Conservation (phyloP, 1,139 yeast genomes). For the Meyerozyma smithsonii region DNA sequence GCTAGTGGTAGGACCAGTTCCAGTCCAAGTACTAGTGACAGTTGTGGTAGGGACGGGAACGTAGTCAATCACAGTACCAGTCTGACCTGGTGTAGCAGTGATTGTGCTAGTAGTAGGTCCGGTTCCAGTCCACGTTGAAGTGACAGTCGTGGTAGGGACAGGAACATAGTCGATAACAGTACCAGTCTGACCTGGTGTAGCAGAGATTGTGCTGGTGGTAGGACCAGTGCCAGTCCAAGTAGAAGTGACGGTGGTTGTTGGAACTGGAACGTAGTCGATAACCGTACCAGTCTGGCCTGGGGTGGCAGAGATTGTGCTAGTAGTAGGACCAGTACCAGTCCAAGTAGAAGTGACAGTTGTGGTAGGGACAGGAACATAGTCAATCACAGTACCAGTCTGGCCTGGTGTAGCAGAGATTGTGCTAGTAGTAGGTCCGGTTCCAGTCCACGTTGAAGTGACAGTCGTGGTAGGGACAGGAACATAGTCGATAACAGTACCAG, state of each 20-base stretch:
- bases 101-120: conserved; percentile 12
- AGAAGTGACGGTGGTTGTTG: conserved; percentile 4
- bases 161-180: conserved; percentile 8
- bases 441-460: conserved; percentile 11
- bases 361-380: conserved; percentile 8
- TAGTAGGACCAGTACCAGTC: conserved; percentile 8
- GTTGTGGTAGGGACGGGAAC: conserved; percentile 5
- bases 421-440: conserved; percentile 8
- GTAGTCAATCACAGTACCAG: conserved; percentile 2
- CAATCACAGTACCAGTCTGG: conserved; percentile 8
- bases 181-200: conserved; percentile 11
- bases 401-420: conserved; percentile 13
- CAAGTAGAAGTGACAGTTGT: conserved; percentile 13
- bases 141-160: conserved; percentile 8
- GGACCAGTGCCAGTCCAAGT: conserved; percentile 7
- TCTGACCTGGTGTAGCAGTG: conserved; percentile 3
- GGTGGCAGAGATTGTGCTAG: conserved; percentile 7
- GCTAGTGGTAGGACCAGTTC: conserved; percentile 3
- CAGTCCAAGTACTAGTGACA: conserved; percentile 3
- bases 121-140: conserved; percentile 7
- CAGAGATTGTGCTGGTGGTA: conserved; percentile 13
- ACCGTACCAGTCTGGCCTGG: conserved; percentile 10
- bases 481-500: conserved; percentile 9
- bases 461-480: conserved; percentile 8
- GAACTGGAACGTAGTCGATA: conserved; percentile 7